Percentiles rank a stretch among this genome's conserved stretches.
These are phyloP conservation scores for Chrysanthemum lavandulifolium DNA, from an alignment of 129 eudicot genomes.

Conservation along the genomic window DNA sequence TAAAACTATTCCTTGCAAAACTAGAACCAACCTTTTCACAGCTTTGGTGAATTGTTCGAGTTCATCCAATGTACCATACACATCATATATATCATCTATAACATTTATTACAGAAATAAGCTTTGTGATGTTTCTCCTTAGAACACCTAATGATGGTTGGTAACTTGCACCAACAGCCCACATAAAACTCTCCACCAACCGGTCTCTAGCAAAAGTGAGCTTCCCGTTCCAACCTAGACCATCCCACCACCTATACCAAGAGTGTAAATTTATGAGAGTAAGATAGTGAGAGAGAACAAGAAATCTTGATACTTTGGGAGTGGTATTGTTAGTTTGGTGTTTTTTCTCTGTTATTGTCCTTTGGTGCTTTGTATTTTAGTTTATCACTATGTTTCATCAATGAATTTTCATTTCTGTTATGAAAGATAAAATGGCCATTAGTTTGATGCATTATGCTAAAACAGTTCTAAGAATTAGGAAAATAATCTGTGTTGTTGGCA, in stretches of 20 bases:
- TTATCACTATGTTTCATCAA: too few species aligned
- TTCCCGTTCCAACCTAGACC: slow-evolving; percentile 24
- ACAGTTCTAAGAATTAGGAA: too few species aligned
- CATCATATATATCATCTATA: slow-evolving; percentile 37
- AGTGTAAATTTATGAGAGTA: neutral
- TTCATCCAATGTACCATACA: slow-evolving; percentile 42
- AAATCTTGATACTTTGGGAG: too few species aligned
- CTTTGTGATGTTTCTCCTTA: slow-evolving; percentile 31
- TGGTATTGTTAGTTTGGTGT: too few species aligned
- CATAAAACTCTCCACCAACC: slow-evolving; percentile 41
- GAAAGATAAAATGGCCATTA: too few species aligned
- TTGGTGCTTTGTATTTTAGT: too few species aligned
- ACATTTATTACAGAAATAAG: slow-evolving; percentile 20
- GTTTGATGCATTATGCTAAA: too few species aligned
- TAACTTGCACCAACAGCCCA: slow-evolving; percentile 22
- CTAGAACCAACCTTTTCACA: slow-evolving; percentile 34
- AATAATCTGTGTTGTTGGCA: too few species aligned
- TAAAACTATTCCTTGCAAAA: neutral
- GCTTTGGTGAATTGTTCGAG: slow-evolving; percentile 35
- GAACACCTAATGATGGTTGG: slow-evolving; percentile 23
- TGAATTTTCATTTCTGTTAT: too few species aligned
- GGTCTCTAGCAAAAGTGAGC: slow-evolving; percentile 40
- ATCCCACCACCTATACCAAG: slow-evolving; percentile 44
- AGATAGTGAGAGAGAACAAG: too few species aligned
- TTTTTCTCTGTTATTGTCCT: too few species aligned